Conservation (phyloP, 768 basidiomycete species). For the Lactifluus piperatus region DNA sequence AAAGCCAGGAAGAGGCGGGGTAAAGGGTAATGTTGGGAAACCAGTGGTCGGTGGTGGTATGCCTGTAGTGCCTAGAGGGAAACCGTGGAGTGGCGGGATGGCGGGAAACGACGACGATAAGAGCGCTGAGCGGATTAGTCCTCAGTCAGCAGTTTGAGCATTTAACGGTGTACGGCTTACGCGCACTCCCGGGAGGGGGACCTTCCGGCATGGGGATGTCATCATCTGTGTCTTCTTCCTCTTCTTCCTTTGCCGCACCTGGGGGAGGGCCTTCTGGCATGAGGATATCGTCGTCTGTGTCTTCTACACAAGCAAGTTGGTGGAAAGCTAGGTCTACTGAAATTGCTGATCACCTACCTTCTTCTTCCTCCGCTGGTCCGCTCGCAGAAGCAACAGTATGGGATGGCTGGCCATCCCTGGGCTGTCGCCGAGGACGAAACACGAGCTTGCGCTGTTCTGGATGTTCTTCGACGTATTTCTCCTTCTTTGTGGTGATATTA, state of each 20-base stretch:
- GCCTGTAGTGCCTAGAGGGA: constrained; percentile 19
- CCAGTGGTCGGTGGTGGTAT: constrained; percentile 10
- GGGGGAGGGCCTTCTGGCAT: constrained; percentile 64
- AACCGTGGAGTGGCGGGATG: constrained; percentile 21
- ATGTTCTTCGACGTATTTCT: constrained; percentile 86
- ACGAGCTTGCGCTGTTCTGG: constrained; percentile 87
- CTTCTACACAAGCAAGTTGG: constrained; percentile 7
- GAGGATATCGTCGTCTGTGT: constrained; percentile 48
- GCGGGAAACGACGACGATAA: constrained; percentile 20
- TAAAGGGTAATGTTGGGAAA: constrained; percentile 1
- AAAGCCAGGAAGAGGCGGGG: constrained; percentile 9
- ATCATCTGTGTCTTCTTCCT: constrained; percentile 34
- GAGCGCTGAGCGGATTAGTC: constrained; percentile 20
- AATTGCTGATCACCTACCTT: constrained; percentile 25
- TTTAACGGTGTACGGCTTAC: constrained; percentile 21
- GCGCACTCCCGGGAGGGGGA: constrained; percentile 37
- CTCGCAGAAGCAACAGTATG: constrained; percentile 28
- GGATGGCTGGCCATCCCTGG: constrained; percentile 32
- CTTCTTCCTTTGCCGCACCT: constrained; percentile 22
- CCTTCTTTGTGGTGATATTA: constrained; percentile 78
- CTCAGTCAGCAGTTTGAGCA: constrained; percentile 21
- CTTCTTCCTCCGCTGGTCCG: constrained; percentile 35
- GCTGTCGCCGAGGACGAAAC: constrained; percentile 46
- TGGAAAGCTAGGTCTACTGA: not conserved
- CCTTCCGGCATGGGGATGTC: constrained; percentile 61